These are phyloP conservation scores for Pseudogymnoascus sp. DNA, from an alignment of 2,329 filamentous ascomycete genomes.

Conservation along the genomic window DNA sequence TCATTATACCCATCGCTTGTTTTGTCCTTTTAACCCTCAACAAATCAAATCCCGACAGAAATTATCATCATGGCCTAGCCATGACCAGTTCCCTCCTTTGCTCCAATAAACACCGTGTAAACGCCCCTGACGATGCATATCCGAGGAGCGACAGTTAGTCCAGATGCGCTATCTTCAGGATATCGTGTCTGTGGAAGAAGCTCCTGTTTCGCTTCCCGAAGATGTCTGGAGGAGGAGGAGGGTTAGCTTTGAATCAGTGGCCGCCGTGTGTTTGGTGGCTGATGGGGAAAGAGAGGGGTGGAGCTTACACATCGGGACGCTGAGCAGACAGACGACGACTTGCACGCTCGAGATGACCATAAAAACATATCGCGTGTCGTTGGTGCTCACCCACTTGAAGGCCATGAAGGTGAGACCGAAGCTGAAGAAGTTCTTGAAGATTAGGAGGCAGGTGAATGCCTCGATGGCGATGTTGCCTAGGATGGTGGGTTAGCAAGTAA, in stretches of 20 bases:
- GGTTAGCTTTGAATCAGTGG: conserved; percentile 12
- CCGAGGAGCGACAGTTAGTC: neutral
- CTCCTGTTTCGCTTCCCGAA: conserved; percentile 70
- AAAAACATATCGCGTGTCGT: conserved; percentile 56
- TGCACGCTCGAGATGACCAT: conserved; percentile 68
- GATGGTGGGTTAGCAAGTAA: neutral
- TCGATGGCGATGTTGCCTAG: conserved; percentile 76
- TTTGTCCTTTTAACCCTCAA: neutral
- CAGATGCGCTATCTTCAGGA: conserved; percentile 38
- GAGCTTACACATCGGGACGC: conserved; percentile 69
- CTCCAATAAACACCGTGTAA: neutral
- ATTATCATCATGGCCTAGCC: neutral
- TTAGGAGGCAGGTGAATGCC: conserved; percentile 78
- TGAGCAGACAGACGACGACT: conserved; percentile 65
- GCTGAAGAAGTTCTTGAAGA: conserved; percentile 93
- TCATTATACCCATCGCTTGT: neutral
- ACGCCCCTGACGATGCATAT: neutral
- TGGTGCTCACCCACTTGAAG: conserved; percentile 64
- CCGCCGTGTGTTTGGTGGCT: neutral
- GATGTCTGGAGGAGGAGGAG: conserved; percentile 46
- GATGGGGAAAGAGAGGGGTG: neutral
- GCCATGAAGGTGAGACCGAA: conserved; percentile 79
- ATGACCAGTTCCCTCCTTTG: neutral
- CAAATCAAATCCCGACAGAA: neutral
- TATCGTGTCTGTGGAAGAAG: conserved; percentile 68